Percentiles rank a stretch among this genome's conserved stretches.
phyloP scores from a whole-genome alignment of 805 yeast species.

The Wickerhamomyces xylosicus region DNA sequence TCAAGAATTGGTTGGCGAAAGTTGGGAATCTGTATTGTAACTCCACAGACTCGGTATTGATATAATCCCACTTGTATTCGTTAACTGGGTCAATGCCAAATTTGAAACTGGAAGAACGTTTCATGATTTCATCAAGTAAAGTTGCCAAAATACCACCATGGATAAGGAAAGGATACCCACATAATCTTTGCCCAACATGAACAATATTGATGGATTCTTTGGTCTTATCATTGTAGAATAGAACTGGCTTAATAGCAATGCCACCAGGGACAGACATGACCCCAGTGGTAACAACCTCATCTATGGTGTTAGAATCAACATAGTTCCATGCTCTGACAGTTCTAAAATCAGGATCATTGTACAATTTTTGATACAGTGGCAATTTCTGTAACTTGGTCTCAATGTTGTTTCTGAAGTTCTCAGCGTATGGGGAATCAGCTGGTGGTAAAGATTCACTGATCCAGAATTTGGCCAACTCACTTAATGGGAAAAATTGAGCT shows the following conservation, averaged over 20 bases:
- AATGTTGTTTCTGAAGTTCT: constrained; percentile 23
- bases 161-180: constrained; percentile 80
- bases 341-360: constrained; percentile 25
- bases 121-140: constrained; percentile 65
- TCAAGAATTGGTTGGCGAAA: constrained; percentile 65
- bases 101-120: constrained; percentile 36
- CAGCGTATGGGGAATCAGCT: constrained; percentile 19
- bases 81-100: constrained; percentile 20
- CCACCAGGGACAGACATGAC: constrained; percentile 70
- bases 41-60: constrained; percentile 37
- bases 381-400: constrained; percentile 37
- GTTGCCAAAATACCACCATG: constrained; percentile 89
- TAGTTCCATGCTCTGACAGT: constrained; percentile 33
- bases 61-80: constrained; percentile 29
- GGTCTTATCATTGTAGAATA: constrained; percentile 43
- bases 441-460: constrained; percentile 15
- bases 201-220: constrained; percentile 56
- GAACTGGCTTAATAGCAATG: constrained; percentile 60
- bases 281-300: constrained; percentile 30
- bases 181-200: constrained; percentile 67
- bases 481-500: constrained; percentile 24
- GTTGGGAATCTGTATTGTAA: constrained; percentile 63
- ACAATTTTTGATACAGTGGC: constrained; percentile 40
- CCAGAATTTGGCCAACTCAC: constrained; percentile 21
- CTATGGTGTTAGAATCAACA: constrained; percentile 30